Evolutionary conservation across 768 basidiomycete species (phyloP).

Genomic region (Russula dissimulans): DNA sequence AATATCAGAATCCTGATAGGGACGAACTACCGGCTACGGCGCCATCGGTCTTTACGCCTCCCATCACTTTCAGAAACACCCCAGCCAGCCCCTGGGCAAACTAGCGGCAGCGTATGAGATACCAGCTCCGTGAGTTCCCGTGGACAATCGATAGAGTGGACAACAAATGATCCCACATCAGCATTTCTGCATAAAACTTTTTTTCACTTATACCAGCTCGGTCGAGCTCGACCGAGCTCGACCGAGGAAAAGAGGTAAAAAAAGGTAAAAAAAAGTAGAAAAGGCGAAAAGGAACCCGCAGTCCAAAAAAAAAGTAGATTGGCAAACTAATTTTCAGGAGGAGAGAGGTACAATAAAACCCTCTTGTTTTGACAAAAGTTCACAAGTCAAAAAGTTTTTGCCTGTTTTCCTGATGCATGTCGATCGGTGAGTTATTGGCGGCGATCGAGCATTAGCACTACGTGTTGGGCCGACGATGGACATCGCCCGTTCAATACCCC

Average conservation of each 20-base stretch:
- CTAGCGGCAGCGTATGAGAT: constrained; percentile 28
- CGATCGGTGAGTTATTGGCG: constrained; percentile 56
- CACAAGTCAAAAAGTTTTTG: too few species aligned
- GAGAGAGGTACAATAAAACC: too few species aligned
- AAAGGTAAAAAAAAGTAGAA: too few species aligned
- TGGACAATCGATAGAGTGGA: constrained; percentile 49
- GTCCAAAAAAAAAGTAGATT: too few species aligned
- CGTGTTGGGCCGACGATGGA: constrained; percentile 62
- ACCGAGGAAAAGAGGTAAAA: too few species aligned
- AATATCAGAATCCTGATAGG: constrained; percentile 52
- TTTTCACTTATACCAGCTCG: too few species aligned
- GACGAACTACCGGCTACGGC: constrained; percentile 38
- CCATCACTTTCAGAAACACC: constrained; percentile 40
- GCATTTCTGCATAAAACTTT: too few species aligned
- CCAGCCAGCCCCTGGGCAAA: constrained; percentile 28
- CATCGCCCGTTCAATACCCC: constrained; percentile 54
- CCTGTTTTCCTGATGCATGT: too few species aligned
- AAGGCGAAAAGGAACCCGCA: too few species aligned
- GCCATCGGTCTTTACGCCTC: constrained; percentile 34
- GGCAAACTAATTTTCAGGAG: too few species aligned
- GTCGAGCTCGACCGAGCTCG: too few species aligned
- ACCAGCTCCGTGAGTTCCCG: constrained; percentile 50
- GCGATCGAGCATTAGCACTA: constrained; percentile 53
- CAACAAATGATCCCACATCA: constrained; percentile 35
- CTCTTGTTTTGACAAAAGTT: too few species aligned